phyloP scores from a whole-genome alignment of 2,329 filamentous ascomycete genomes.

The Scedosporium boydii region DNA sequence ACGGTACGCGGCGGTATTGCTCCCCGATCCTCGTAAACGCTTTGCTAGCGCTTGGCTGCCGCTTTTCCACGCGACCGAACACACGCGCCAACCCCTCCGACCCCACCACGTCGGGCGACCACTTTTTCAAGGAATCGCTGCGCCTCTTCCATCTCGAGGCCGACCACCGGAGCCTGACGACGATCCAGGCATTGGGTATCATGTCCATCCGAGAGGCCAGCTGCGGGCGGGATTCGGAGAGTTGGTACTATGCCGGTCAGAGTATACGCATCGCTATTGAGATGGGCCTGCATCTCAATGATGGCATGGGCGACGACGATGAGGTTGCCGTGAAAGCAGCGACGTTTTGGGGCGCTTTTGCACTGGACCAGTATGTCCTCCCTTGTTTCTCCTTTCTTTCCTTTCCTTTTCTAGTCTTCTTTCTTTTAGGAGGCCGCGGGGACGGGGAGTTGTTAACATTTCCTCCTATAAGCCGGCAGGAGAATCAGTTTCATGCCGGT shows the following conservation, averaged over 20 bases:
- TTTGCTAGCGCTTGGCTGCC: conserved; percentile 55
- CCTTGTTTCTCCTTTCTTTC: neutral
- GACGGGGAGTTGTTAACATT: neutral
- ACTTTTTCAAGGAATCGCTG: conserved; percentile 63
- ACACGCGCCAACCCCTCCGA: conserved; percentile 54
- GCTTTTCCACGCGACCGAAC: conserved; percentile 55
- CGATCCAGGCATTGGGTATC: conserved; percentile 64
- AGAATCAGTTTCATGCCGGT: neutral
- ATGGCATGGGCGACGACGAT: conserved; percentile 39
- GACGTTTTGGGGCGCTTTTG: conserved; percentile 54
- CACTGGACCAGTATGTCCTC: conserved; percentile 52
- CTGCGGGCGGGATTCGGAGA: conserved; percentile 61
- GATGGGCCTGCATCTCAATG: conserved; percentile 54
- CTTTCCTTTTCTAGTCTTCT: neutral
- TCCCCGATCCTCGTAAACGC: conserved; percentile 59
- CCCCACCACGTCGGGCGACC: conserved; percentile 57
- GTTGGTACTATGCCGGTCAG: conserved; percentile 63
- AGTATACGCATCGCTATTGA: conserved; percentile 64
- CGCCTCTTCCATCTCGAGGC: conserved; percentile 48
- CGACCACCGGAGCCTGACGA: conserved; percentile 55
- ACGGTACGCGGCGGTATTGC: conserved; percentile 54
- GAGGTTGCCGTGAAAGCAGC: conserved; percentile 49
- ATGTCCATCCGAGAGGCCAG: conserved; percentile 70
- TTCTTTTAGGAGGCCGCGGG: neutral
- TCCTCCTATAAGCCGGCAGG: neutral